Base-by-base conservation (phyloP, 2,329 filamentous ascomycete genomes). In the Calycina marina region DNA sequence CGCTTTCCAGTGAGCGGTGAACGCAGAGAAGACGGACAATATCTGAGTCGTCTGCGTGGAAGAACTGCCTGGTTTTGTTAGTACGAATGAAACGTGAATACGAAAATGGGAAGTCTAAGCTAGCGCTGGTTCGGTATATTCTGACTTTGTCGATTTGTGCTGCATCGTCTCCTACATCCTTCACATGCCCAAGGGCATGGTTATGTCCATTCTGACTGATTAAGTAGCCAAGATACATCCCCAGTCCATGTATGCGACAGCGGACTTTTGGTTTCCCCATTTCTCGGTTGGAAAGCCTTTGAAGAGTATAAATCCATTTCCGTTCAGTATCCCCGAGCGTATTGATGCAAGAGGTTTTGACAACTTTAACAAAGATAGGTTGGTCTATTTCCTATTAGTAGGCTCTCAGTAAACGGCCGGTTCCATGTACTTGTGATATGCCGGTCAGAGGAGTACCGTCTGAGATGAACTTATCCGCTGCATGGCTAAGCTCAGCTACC, bases 241-340 rank as follows among this genome's bases (percentile, higher is more conserved):
- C 77, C 2, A 93, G 65, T 85, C 85, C 77, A 93, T 86, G 59
- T 92, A 93, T n/a, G 78, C 83, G 8, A 84, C 74, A 5, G 83
- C 83, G 8, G 73, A 81, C 59, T 93, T 93, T 52, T 73, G 68
- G 32, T 72, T 69, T 0, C 77, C 73, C 85, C 85, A 93, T 56
- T 68, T 53, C 26, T 67, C 49, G 1, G 85, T 80, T 1, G 83
- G 84, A 53, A 93, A 77, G 31, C 78, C 74, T 54, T 90, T 92
- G 63, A 92, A 90, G 10, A 93, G 67, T 41, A 90, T 79, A 59
- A 93, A 93, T 11, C 85, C 85, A 49, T 90, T 90, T 42, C 82
- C 84, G 51, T 92, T 71, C 35, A 92, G 56, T n/a, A 81, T 60
- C 40, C 81, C 77, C 12, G 67, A 60, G 30, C 72, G 66, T 38